phyloP scores from a whole-genome alignment of 2,329 filamentous ascomycete genomes.

The Stromatinia cepivora region DNA sequence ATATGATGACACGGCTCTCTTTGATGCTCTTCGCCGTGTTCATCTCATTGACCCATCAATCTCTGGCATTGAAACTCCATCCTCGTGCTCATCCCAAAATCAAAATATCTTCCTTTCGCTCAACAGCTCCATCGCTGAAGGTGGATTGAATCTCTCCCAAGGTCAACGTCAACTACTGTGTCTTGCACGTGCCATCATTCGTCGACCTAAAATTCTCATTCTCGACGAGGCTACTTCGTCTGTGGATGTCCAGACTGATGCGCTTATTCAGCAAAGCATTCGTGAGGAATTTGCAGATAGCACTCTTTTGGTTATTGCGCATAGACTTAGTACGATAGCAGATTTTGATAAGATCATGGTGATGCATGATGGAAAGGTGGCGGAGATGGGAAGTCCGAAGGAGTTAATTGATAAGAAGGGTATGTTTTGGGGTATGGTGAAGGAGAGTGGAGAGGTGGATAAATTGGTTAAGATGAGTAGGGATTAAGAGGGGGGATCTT shows the following conservation, averaged over 20 bases:
- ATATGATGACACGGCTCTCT: conserved; percentile 58
- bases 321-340: conserved; percentile 71
- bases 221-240: conserved; percentile 87
- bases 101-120: conserved; percentile 46
- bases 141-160: conserved; percentile 56
- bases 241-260: conserved; percentile 73
- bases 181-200: conserved; percentile 81
- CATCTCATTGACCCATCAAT: conserved; percentile 63
- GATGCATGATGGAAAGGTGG: conserved; percentile 63
- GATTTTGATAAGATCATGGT: conserved; percentile 75
- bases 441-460: conserved; percentile 26
- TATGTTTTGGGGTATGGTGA: conserved; percentile 33
- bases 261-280: conserved; percentile 72
- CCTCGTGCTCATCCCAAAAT: conserved; percentile 23
- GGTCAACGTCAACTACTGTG: conserved; percentile 85
- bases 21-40: conserved; percentile 77
- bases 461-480: conserved; percentile 17
- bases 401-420: conserved; percentile 48
- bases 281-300: conserved; percentile 67
- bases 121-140: conserved; percentile 63
- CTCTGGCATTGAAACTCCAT: conserved; percentile 17
- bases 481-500: neutral
- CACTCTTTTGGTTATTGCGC: conserved; percentile 72
- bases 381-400: conserved; percentile 57
- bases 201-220: conserved; percentile 82